A percentile compares a stretch with the other conserved stretches of the same genome.
phyloP scores from a whole-genome alignment of 345 rosid genomes.

The Anastatica hierochuntica region DNA sequence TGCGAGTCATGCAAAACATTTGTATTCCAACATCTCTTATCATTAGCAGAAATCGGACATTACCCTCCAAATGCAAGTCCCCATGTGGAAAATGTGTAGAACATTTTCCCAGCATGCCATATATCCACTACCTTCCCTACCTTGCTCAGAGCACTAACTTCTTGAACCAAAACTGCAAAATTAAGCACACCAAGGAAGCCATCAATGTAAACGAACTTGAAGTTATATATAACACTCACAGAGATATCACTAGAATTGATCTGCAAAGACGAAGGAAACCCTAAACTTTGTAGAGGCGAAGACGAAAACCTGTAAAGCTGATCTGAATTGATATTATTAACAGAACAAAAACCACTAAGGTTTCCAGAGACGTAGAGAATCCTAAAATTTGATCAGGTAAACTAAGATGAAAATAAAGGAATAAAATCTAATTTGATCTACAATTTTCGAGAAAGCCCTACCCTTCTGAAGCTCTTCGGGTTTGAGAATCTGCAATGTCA shows the following conservation, averaged over 20 bases:
- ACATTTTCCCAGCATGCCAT: constrained; percentile 85
- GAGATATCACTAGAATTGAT: not conserved
- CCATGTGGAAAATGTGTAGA: constrained; percentile 75
- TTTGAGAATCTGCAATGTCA: constrained; percentile 52
- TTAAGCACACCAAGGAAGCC: not conserved
- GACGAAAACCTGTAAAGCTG: too few relatives aligned
- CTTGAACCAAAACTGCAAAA: constrained; percentile 57
- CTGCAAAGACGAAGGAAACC: too few relatives aligned
- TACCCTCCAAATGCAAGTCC: constrained; percentile 87
- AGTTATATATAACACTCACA: not conserved
- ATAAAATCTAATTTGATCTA: too few relatives aligned
- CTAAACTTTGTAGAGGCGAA: too few relatives aligned
- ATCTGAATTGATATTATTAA: too few relatives aligned
- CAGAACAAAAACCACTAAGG: too few relatives aligned
- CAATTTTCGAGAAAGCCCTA: too few relatives aligned
- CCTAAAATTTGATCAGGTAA: too few relatives aligned
- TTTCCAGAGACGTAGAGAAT: too few relatives aligned
- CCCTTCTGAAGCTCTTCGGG: constrained; percentile 85
- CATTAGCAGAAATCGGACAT: constrained; percentile 12
- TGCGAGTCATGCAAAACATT: not conserved
- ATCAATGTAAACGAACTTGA: not conserved
- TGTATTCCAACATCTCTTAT: not conserved
- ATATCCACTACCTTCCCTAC: constrained; percentile 57
- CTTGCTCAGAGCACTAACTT: constrained; percentile 53
- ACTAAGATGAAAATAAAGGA: too few relatives aligned